These are phyloP conservation scores for Botrytis fragariae DNA, from an alignment of 2,329 filamentous ascomycete genomes.

Conservation along the genomic window DNA sequence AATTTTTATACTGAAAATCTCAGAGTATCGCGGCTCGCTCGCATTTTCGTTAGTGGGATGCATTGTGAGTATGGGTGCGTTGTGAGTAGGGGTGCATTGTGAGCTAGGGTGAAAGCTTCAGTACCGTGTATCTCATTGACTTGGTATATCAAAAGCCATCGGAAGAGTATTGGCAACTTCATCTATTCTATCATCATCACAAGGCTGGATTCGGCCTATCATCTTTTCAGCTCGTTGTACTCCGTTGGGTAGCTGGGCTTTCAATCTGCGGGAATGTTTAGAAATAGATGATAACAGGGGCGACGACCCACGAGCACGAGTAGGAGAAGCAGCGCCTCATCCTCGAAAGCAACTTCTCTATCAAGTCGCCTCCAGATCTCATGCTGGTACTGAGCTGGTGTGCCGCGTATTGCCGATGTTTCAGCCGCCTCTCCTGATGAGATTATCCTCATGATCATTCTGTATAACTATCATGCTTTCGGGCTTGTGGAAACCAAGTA, in stretches of 20 bases:
- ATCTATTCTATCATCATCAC: neutral
- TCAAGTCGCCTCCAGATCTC: neutral
- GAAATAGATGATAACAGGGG: neutral
- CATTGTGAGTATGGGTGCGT: neutral
- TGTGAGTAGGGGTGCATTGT: neutral
- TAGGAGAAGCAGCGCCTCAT: neutral
- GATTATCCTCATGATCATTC: slow-evolving; percentile 15
- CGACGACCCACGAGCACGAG: neutral
- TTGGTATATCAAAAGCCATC: slow-evolving; percentile 7
- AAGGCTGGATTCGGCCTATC: neutral
- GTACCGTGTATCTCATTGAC: neutral
- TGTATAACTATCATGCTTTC: slow-evolving; percentile 3
- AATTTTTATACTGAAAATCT: neutral
- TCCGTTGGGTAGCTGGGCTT: neutral
- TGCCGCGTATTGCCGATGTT: slow-evolving; percentile 8
- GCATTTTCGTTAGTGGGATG: neutral
- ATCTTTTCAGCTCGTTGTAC: neutral
- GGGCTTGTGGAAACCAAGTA: neutral
- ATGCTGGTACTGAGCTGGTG: neutral
- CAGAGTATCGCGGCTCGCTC: neutral
- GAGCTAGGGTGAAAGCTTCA: neutral
- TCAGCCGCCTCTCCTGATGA: neutral
- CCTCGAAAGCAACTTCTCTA: neutral
- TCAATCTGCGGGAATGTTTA: neutral
- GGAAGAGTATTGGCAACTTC: neutral